Evolutionary conservation across 2,329 filamentous ascomycete species (phyloP).

Genomic region (Trichophyton benhamiae): DNA sequence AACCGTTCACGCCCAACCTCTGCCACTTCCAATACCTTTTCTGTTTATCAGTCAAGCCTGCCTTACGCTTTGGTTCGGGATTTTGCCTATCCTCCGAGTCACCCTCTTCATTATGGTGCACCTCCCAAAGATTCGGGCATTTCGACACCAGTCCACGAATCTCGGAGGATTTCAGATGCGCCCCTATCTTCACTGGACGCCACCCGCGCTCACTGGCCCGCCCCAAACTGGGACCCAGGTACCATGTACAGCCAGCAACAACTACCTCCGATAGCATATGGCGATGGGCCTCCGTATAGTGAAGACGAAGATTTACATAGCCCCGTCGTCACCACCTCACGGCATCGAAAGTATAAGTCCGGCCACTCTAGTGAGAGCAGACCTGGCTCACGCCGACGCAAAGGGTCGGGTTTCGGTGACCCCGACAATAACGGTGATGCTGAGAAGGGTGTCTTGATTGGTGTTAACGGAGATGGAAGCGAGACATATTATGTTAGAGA

Average conservation of each 20-base stretch:
- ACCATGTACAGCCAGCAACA: slow-evolving; percentile 53
- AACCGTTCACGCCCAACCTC: slow-evolving; percentile 65
- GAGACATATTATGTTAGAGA: slow-evolving; percentile 65
- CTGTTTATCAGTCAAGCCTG: slow-evolving; percentile 72
- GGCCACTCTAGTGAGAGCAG: slow-evolving; percentile 36
- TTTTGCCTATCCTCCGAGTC: slow-evolving; percentile 74
- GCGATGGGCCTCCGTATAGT: slow-evolving; percentile 82
- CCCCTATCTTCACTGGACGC: slow-evolving; percentile 64
- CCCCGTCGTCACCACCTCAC: slow-evolving; percentile 68
- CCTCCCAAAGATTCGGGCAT: slow-evolving; percentile 64
- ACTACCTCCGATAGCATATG: slow-evolving; percentile 70
- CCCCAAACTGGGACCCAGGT: slow-evolving; percentile 36
- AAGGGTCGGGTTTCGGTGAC: slow-evolving; percentile 30
- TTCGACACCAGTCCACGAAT: slow-evolving; percentile 75
- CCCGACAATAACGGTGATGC: slow-evolving; percentile 38
- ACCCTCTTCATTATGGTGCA: slow-evolving; percentile 91
- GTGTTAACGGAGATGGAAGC: slow-evolving; percentile 56
- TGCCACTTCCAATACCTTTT: slow-evolving; percentile 68
- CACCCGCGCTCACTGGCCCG: slow-evolving; percentile 46
- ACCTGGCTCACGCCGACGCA: slow-evolving; percentile 34
- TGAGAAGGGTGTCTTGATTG: slow-evolving; percentile 55
- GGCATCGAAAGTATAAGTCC: slow-evolving; percentile 77
- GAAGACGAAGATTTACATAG: slow-evolving; percentile 93
- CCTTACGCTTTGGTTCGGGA: slow-evolving; percentile 85
- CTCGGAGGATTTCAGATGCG: slow-evolving; percentile 67